Evolutionary conservation across 345 rosid species (phyloP), one percentile per base, ranked within the genome.

Genomic region (Lumnitzera racemosa): DNA sequence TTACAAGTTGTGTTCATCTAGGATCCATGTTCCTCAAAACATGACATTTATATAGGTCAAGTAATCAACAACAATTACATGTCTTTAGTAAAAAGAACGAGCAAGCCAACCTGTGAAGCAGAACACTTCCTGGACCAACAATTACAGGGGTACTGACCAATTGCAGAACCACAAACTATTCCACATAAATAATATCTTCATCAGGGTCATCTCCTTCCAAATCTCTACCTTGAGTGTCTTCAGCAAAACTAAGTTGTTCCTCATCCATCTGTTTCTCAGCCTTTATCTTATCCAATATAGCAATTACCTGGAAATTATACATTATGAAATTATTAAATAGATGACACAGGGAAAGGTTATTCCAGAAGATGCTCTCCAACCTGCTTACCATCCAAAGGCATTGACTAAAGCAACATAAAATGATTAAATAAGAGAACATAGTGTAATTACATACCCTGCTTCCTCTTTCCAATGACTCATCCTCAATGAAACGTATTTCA

Each of bases 401-500:
- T 9, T 9, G n/a, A 27, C 0, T 13, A 50, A 61, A 61, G 14
- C 17, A 23, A 47, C 14, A 11, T 0, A n/a, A 47, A 31, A 24
- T n/a, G 46, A 53, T 49, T 5, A 46, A 25, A 62, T 25, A 57
- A 52, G 50, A 36, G 27, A 17, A 24, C 51, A 29, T 43, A 58
- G 67, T 59, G 31, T 27, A 27, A 36, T 23, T 17, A 31, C 72
- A 74, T 84, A 92, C 96, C 83, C 96, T 79, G 87, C 96, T 89
- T 77, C 96, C 98, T 71, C 94, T 79, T 74, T 89, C 98, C 50
- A 82, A 63, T 23, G 96, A 79, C 66, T 92, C 96, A 71, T 89
- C 98, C 59, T 92, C 94, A 15, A 89, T 74, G 55, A 92, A 89
- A 11, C 96, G 86, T 51, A 92, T 74, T 76, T 92, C 96, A 36